Evolutionary conservation across 2,329 filamentous ascomycete species (phyloP).

Genomic region (Cladosporium velox): DNA sequence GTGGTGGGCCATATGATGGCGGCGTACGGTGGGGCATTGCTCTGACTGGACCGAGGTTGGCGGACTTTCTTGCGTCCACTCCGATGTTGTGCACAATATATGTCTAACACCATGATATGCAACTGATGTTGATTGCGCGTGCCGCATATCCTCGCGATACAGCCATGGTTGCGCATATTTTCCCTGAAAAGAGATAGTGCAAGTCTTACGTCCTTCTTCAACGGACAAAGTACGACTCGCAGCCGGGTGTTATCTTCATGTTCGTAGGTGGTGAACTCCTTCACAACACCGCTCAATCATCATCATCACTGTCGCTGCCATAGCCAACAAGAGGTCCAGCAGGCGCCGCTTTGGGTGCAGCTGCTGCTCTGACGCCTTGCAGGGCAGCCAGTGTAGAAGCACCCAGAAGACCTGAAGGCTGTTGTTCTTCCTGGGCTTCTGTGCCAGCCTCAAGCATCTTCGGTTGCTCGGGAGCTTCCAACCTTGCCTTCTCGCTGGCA

Average conservation of each 20-base stretch:
- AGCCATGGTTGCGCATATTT: neutral
- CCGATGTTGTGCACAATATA: neutral
- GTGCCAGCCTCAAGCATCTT: slow-evolving; percentile 54
- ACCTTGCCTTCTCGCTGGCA: slow-evolving; percentile 70
- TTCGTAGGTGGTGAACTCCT: neutral
- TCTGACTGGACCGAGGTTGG: neutral
- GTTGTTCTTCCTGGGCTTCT: slow-evolving; percentile 41
- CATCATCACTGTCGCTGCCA: slow-evolving; percentile 77
- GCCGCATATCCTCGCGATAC: neutral
- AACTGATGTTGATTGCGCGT: neutral
- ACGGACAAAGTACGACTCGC: neutral
- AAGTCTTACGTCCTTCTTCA: neutral
- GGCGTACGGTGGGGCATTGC: neutral
- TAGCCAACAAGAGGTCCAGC: slow-evolving; percentile 82
- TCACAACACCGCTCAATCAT: neutral
- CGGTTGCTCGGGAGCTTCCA: slow-evolving; percentile 65
- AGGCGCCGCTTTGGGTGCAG: slow-evolving; percentile 48
- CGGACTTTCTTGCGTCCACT: neutral
- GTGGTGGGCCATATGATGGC: neutral
- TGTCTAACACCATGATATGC: neutral
- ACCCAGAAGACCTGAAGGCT: slow-evolving; percentile 71
- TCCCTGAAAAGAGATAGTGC: neutral
- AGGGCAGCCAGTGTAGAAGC: slow-evolving; percentile 79
- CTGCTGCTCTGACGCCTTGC: slow-evolving; percentile 53
- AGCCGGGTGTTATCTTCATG: neutral